phyloP scores from a whole-genome alignment of 1,139 yeast genomes.

The Martiniozyma asiatica region DNA sequence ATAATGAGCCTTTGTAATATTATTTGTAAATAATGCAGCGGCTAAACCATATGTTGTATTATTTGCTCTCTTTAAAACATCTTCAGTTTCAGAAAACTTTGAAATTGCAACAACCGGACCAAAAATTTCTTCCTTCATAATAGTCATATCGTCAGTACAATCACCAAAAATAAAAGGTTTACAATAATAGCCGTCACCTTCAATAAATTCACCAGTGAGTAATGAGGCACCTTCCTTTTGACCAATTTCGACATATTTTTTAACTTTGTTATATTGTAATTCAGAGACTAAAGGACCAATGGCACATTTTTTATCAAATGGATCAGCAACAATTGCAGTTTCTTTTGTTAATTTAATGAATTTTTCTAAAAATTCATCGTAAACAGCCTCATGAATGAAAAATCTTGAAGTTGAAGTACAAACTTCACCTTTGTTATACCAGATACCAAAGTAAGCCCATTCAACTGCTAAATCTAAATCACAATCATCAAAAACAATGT shows the following conservation, averaged over 20 bases:
- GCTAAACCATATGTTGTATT: conserved; percentile 73
- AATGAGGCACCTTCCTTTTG: conserved; percentile 64
- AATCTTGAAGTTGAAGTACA: conserved; percentile 84
- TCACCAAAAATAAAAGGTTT: conserved; percentile 72
- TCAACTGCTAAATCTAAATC: conserved; percentile 52
- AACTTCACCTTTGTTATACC: conserved; percentile 79
- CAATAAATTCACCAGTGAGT: conserved; percentile 58
- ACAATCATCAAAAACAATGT: conserved; percentile 66
- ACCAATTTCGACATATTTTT: conserved; percentile 63
- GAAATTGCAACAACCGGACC: conserved; percentile 75
- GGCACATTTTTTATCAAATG: conserved; percentile 57
- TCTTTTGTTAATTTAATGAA: conserved; percentile 42
- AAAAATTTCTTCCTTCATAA: conserved; percentile 76
- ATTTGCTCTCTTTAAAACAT: conserved; percentile 59
- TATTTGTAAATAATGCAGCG: conserved; percentile 70
- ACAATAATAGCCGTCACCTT: conserved; percentile 62
- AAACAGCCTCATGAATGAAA: conserved; percentile 43
- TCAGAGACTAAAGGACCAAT: conserved; percentile 83
- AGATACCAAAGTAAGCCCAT: conserved; percentile 49
- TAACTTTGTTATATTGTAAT: conserved; percentile 63
- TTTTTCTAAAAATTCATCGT: conserved; percentile 51
- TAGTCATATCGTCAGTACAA: conserved; percentile 48
- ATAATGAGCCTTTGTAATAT: conserved; percentile 44
- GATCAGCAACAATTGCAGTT: conserved; percentile 54
- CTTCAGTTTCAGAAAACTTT: conserved; percentile 63